Percentiles rank a stretch among this genome's conserved stretches.
These are phyloP conservation scores for Phytophthora melonis DNA, from an alignment of 352 stramenopile genomes.

Conservation along the genomic window DNA sequence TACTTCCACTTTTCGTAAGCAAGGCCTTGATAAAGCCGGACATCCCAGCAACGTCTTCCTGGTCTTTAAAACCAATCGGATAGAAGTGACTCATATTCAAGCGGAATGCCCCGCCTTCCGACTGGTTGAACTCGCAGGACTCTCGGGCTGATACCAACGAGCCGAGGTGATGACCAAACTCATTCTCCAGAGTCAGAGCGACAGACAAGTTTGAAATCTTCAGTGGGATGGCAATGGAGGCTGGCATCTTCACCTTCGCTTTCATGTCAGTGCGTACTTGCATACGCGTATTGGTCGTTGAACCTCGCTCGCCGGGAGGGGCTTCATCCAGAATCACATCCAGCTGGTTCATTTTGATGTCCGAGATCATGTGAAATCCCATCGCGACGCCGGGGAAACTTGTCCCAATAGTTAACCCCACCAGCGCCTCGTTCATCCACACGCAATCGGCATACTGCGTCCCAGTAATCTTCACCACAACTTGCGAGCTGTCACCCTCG, in stretches of 20 bases:
- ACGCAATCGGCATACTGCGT: slow-evolving; percentile 63
- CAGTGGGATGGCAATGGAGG: slow-evolving; percentile 74
- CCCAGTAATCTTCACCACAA: slow-evolving; percentile 60
- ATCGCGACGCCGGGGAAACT: slow-evolving; percentile 66
- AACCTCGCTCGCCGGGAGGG: slow-evolving; percentile 20
- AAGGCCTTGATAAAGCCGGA: slow-evolving; percentile 63
- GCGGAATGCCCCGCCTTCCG: slow-evolving; percentile 60
- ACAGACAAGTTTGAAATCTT: slow-evolving; percentile 75
- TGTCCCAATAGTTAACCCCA: slow-evolving; percentile 69
- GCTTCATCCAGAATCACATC: slow-evolving; percentile 66
- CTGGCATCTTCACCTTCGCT: slow-evolving; percentile 76
- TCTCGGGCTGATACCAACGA: slow-evolving; percentile 64
- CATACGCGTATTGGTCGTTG: slow-evolving; percentile 75
- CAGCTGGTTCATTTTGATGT: slow-evolving; percentile 73
- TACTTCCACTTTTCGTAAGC: slow-evolving; percentile 63
- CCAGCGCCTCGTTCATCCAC: slow-evolving; percentile 70
- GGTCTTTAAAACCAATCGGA: slow-evolving; percentile 56
- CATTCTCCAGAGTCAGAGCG: slow-evolving; percentile 61
- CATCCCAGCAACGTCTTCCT: slow-evolving; percentile 56
- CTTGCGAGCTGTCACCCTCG: slow-evolving; percentile 56
- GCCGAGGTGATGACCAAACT: slow-evolving; percentile 45
- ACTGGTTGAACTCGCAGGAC: slow-evolving; percentile 71
- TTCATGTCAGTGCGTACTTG: slow-evolving; percentile 71
- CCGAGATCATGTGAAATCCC: slow-evolving; percentile 72
- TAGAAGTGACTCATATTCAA: slow-evolving; percentile 84